phyloP scores from a whole-genome alignment of 805 yeast species.

The Maudiozyma turicensis region DNA sequence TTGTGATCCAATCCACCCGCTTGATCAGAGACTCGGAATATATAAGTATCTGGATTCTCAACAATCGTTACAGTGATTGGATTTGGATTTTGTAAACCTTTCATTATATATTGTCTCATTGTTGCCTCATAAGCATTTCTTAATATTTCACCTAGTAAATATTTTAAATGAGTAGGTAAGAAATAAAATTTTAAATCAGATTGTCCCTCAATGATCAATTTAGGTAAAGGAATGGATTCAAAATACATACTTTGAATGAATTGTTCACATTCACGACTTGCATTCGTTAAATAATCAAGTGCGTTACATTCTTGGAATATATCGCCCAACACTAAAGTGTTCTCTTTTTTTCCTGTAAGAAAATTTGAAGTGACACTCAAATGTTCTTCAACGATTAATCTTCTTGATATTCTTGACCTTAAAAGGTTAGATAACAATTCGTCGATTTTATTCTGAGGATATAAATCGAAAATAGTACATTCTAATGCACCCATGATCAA shows the following conservation, averaged over 20 bases:
- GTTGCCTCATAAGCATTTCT: slow-evolving; percentile 83
- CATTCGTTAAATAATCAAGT: slow-evolving; percentile 48
- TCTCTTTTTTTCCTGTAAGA: slow-evolving; percentile 31
- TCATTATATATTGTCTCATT: slow-evolving; percentile 36
- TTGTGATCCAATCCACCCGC: slow-evolving; percentile 79
- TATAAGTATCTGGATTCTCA: slow-evolving; percentile 53
- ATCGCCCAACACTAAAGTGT: slow-evolving; percentile 58
- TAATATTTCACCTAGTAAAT: slow-evolving; percentile 76
- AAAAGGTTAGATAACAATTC: slow-evolving; percentile 65
- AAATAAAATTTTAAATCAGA: slow-evolving; percentile 63
- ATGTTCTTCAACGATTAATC: slow-evolving; percentile 90
- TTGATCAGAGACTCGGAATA: slow-evolving; percentile 74
- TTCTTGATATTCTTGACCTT: slow-evolving; percentile 77
- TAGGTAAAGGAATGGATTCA: slow-evolving; percentile 55
- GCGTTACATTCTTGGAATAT: slow-evolving; percentile 77
- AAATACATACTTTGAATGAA: slow-evolving; percentile 45
- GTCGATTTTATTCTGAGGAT: slow-evolving; percentile 60
- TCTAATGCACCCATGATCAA: slow-evolving; percentile 90
- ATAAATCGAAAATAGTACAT: slow-evolving; percentile 46
- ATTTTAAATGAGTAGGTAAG: slow-evolving; percentile 77
- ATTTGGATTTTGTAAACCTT: slow-evolving; percentile 39
- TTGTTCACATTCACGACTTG: slow-evolving; percentile 41
- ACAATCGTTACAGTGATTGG: slow-evolving; percentile 73
- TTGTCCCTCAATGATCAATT: slow-evolving; percentile 67
- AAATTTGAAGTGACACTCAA: slow-evolving; percentile 64